Percentiles rank a stretch among this genome's conserved stretches.
Conservation (phyloP, 345 rosid genomes). For the Angophora floribunda region DNA sequence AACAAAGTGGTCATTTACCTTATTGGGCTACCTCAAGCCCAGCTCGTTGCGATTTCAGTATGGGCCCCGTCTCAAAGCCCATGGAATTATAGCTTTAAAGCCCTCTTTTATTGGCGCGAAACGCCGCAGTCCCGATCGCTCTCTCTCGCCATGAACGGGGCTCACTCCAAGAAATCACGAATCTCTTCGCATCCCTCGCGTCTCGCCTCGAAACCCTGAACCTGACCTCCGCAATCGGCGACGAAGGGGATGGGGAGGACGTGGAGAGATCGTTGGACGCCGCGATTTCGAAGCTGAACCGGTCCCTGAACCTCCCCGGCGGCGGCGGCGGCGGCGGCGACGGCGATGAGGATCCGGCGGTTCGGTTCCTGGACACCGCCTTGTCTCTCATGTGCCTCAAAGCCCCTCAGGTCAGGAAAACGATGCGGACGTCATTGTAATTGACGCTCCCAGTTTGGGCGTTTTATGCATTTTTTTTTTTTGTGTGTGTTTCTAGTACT, state of each 20-base stretch:
- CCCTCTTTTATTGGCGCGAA: not conserved
- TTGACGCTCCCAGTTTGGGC: not conserved
- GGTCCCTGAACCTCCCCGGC: constrained; percentile 34
- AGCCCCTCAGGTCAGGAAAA: constrained; percentile 41
- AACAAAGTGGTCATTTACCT: not conserved
- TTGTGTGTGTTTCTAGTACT: not conserved
- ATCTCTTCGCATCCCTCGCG: constrained; percentile 43
- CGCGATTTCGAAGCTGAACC: constrained; percentile 43
- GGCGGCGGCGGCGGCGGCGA: not conserved
- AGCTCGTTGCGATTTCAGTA: not conserved
- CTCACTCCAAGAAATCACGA: constrained; percentile 9
- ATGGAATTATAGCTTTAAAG: not conserved
- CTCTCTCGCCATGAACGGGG: not conserved
- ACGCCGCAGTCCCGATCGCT: not conserved
- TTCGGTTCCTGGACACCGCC: constrained; percentile 52
- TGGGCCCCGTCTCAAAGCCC: not conserved
- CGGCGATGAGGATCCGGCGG: constrained; percentile 12
- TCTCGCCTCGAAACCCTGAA: constrained; percentile 14
- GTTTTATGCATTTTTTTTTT: not conserved
- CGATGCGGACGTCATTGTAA: not conserved
- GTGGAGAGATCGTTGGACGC: constrained; percentile 20
- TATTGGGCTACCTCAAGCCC: not conserved
- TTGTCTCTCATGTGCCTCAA: constrained; percentile 66
- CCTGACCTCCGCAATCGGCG: not conserved
- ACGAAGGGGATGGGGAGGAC: not conserved